Conservation (phyloP, 78 protist species). For the Tieghemostelium lacteum region DNA sequence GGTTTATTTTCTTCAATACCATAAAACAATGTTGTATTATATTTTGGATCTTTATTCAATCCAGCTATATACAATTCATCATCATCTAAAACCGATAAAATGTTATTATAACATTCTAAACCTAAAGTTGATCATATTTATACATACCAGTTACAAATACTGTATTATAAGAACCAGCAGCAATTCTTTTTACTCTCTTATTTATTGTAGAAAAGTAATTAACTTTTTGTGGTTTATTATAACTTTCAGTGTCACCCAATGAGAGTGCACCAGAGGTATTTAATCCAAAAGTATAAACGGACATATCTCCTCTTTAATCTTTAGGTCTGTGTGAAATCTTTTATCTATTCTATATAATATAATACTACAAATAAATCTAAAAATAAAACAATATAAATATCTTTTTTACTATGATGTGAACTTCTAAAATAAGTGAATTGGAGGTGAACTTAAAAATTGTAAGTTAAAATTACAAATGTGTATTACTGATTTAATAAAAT, state of each 20-base stretch:
- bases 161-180: conserved; percentile 77
- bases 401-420: no score
- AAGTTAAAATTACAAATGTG: no score
- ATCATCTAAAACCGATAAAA: conserved; percentile 24
- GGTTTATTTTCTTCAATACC: background rate
- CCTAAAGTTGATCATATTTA: background rate
- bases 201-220: conserved; percentile 22
- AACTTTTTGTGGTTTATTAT: conserved; percentile 22
- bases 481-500: no score
- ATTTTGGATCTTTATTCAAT: conserved; percentile 43
- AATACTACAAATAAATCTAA: no score
- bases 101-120: no score
- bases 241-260: background rate
- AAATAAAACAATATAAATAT: no score
- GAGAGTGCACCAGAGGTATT: conserved; percentile 56
- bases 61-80: conserved; percentile 62
- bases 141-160: conserved; percentile 72
- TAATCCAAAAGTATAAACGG: conserved; percentile 43
- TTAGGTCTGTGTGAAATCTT: background rate
- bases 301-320: conserved; percentile 19
- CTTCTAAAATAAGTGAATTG: no score
- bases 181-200: conserved; percentile 54
- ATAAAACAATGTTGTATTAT: conserved; percentile 32
- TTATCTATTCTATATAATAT: background rate
- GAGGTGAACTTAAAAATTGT: no score